These are phyloP conservation scores for Phytophthora citricola DNA, from an alignment of 352 stramenopile species.

Conservation along the genomic window DNA sequence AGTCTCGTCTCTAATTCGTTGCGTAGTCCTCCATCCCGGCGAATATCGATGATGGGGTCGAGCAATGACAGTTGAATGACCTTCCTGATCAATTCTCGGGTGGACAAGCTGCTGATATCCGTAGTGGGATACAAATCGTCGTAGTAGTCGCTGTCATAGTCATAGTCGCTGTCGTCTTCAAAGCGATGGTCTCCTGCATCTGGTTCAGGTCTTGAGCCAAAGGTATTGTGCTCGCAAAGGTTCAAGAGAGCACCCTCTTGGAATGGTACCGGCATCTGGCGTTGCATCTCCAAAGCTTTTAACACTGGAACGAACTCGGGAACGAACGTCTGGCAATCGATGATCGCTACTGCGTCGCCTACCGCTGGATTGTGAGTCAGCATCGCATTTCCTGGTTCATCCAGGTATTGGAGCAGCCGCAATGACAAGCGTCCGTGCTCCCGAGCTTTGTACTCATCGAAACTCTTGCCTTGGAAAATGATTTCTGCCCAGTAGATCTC, in stretches of 20 bases:
- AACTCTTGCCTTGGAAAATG: conserved; percentile 68
- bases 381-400: conserved; percentile 66
- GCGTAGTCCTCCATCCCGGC: conserved; percentile 55
- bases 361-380: conserved; percentile 53
- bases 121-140: background rate
- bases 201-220: conserved; percentile 3
- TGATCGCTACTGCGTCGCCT: conserved; percentile 72
- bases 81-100: conserved; percentile 32
- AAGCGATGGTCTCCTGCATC: background rate
- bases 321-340: conserved; percentile 90
- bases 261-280: conserved; percentile 77
- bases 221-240: conserved; percentile 34
- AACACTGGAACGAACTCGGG: conserved; percentile 89
- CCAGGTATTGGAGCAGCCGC: conserved; percentile 76
- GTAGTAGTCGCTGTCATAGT: conserved; percentile 2
- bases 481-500: conserved; percentile 84
- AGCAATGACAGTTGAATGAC: conserved; percentile 69
- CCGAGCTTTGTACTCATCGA: conserved; percentile 70
- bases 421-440: conserved; percentile 67
- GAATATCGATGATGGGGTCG: conserved; percentile 84
- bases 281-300: conserved; percentile 78
- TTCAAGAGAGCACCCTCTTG: conserved; percentile 79
- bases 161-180: background rate
- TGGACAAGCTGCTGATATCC: background rate
- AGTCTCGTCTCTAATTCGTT: conserved; percentile 46